Evolutionary conservation across 352 stramenopile species (phyloP).

Genomic region (Globisporangium recalcitrans): DNA sequence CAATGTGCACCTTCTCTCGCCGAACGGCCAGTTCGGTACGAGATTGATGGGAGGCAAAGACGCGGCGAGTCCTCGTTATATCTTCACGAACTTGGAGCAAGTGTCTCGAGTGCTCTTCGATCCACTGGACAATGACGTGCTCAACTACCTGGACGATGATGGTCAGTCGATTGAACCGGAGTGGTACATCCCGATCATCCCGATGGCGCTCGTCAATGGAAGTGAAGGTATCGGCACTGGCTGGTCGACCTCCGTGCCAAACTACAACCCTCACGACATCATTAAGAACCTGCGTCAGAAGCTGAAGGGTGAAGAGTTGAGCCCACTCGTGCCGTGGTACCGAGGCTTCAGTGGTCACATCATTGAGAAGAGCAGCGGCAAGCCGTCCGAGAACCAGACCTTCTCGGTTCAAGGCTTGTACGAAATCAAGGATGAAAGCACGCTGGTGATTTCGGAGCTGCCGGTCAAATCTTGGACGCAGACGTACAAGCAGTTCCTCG

Average conservation of each 20-base stretch:
- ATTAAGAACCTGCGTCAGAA: conserved; percentile 72
- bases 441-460: conserved; percentile 94
- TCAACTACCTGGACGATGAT: conserved; percentile 91
- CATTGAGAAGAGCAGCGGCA: conserved; percentile 56
- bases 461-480: conserved; percentile 96
- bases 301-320: conserved; percentile 52
- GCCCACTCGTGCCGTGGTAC: conserved; percentile 87
- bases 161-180: conserved; percentile 90
- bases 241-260: conserved; percentile 90
- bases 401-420: conserved; percentile 85
- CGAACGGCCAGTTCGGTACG: conserved; percentile 97
- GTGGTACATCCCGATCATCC: conserved; percentile 95
- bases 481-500: conserved; percentile 94
- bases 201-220: conserved; percentile 96
- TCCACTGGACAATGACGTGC: conserved; percentile 85
- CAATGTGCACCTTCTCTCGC: conserved; percentile 95
- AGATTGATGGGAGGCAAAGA: conserved; percentile 96
- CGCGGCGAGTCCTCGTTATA: conserved; percentile 90
- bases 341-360: conserved; percentile 89
- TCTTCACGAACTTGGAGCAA: conserved; percentile 90
- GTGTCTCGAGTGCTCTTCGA: conserved; percentile 86
- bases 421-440: conserved; percentile 81
- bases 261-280: conserved; percentile 91
- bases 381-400: conserved; percentile 48
- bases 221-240: conserved; percentile 97